Percentiles rank a stretch among this genome's conserved stretches.
phyloP scores from a whole-genome alignment of 2,329 filamentous ascomycete genomes.

The Talaromyces marneffei region DNA sequence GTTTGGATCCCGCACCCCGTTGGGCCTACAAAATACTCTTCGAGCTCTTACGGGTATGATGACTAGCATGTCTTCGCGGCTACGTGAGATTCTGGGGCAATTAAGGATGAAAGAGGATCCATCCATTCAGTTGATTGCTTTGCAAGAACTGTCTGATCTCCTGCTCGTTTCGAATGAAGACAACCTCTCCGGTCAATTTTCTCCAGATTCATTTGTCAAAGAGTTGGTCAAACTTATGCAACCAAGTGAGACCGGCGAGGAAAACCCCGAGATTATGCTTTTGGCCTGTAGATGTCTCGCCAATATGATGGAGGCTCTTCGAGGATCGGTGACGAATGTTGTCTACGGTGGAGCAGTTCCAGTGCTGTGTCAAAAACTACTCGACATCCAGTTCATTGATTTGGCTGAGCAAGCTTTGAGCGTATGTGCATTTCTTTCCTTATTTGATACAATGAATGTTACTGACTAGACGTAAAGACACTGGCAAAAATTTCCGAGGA shows the following conservation, averaged over 20 bases:
- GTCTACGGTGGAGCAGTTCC: conserved; percentile 97
- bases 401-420: conserved; percentile 94
- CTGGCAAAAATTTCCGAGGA: conserved; percentile 96
- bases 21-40: conserved; percentile 71
- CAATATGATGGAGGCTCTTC: conserved; percentile 95
- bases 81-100: conserved; percentile 70
- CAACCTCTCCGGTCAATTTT: conserved; percentile 90
- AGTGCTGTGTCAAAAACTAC: conserved; percentile 84
- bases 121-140: conserved; percentile 80
- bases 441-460: not conserved
- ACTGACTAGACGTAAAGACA: conserved; percentile 48
- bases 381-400: conserved; percentile 96
- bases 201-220: conserved; percentile 89
- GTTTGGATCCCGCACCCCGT: conserved; percentile 60
- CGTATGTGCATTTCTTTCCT: conserved; percentile 37
- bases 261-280: conserved; percentile 96
- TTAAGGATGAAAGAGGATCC: conserved; percentile 78
- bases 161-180: conserved; percentile 94
- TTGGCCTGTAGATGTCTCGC: conserved; percentile 91
- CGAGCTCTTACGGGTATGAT: conserved; percentile 88
- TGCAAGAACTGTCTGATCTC: conserved; percentile 90
- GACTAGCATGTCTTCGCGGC: conserved; percentile 70
- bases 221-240: conserved; percentile 91
- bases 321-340: conserved; percentile 86
- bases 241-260: conserved; percentile 76